Evolutionary conservation across 148 eudicot species (phyloP), one percentile per base, ranked within the genome.

Genomic region (Beta vulgaris): DNA sequence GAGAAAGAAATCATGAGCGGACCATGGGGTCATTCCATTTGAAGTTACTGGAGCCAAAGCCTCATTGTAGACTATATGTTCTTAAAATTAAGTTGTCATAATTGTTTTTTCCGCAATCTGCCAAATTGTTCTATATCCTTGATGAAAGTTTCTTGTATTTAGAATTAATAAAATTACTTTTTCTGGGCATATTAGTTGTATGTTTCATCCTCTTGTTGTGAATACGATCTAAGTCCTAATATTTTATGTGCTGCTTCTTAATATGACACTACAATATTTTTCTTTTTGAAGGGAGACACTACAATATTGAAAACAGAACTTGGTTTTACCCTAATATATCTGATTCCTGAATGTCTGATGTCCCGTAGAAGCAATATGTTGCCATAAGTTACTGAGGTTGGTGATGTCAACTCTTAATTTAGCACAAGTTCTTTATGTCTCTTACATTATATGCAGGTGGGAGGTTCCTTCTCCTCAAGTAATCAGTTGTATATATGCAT

Each of bases 381-480:
- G 49, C 53, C 60, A 23, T 74, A 48, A 25, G 26, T 40, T 43
- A 8, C 64, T 40, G 54, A 23, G 46, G 34, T 49, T 61, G 53
- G 48, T 62, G n/a, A 37, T 37, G n/a, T 11, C 12, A 28, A 39
- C 21, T 49, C 49, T 36, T 46, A 31, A 39, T 42, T 21, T 18
- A 12, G 19, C 35, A 28, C 15, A 39, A 43, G 29, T 61, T 51
- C 60, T 15, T 62, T n/a, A 63, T 36, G 32, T 34, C 26, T 43
- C 35, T 72, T 34, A 8, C 51, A 68, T 72, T 31, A 39, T 69
- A 37, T 87, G 80, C 91, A 94, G 98, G 79, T 95, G 97, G 99
- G 96, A 95, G 75, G 83, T 95, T 73, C 99, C 97, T 81, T 82
- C 86, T 75, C 93, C 92, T 74, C 85, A 76, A 74, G 82, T 88